These are phyloP conservation scores for Trichoderma semiorbis DNA, from an alignment of 2,329 filamentous ascomycete species.

Conservation along the genomic window DNA sequence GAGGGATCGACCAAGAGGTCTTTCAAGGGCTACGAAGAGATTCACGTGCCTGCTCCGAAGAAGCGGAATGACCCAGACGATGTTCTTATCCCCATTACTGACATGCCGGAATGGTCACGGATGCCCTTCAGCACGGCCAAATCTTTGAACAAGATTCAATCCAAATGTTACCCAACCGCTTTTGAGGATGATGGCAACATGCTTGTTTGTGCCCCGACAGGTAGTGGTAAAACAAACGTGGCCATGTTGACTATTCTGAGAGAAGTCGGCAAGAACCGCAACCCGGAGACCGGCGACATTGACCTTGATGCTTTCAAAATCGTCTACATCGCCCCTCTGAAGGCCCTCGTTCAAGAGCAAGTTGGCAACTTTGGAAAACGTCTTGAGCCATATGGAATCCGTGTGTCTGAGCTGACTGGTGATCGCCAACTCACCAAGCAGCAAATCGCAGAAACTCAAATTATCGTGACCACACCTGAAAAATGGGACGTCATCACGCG, in stretches of 20 bases:
- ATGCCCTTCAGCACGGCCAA: constrained; percentile 81
- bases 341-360: constrained; percentile 94
- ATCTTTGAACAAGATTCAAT: constrained; percentile 91
- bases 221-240: constrained; percentile 97
- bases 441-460: constrained; percentile 94
- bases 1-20: constrained; percentile 92
- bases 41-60: constrained; percentile 92
- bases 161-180: constrained; percentile 84
- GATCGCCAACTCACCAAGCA: constrained; percentile 98
- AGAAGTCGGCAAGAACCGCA: constrained; percentile 92
- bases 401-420: constrained; percentile 92
- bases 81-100: constrained; percentile 74
- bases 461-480: constrained; percentile 97
- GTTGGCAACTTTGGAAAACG: constrained; percentile 96
- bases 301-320: constrained; percentile 98
- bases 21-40: constrained; percentile 98
- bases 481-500: constrained; percentile 99
- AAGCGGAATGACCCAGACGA: constrained; percentile 78
- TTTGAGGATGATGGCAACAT: constrained; percentile 96
- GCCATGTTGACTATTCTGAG: constrained; percentile 95
- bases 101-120: constrained; percentile 90
- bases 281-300: constrained; percentile 86
- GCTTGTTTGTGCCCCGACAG: constrained; percentile 95
- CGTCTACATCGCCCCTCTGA: constrained; percentile 93
- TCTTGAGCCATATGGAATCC: constrained; percentile 85